Evolutionary conservation across 1,139 yeast species (phyloP).

Genomic region (Scheffersomyces segobiensis): DNA sequence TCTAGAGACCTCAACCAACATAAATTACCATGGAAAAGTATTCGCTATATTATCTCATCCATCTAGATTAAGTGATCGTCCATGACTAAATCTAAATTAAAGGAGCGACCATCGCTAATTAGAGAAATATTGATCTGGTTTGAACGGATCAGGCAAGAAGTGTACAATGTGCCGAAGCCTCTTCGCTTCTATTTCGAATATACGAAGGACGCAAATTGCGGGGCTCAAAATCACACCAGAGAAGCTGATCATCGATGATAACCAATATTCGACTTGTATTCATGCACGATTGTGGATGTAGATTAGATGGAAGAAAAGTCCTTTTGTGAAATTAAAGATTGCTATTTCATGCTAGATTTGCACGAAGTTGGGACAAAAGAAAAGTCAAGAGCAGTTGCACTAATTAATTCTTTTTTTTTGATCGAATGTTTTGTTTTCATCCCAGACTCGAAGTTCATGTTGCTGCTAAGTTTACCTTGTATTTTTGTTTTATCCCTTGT

Average conservation of each 20-base stretch:
- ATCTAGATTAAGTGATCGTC: neutral
- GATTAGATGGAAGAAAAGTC: neutral
- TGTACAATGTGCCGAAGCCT: neutral
- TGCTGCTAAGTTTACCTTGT: neutral
- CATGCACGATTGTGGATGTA: neutral
- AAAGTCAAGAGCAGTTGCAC: neutral
- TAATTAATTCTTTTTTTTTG: too few species aligned
- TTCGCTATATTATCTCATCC: neutral
- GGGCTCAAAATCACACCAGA: neutral
- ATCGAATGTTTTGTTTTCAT: neutral
- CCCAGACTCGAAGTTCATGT: neutral
- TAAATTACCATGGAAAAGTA: neutral
- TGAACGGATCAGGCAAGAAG: neutral
- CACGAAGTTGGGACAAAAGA: neutral
- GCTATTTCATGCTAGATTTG: neutral
- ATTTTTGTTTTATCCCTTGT: neutral
- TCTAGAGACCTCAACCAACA: neutral
- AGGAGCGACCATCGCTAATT: neutral
- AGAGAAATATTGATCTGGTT: neutral
- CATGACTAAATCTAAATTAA: neutral
- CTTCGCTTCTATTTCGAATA: neutral
- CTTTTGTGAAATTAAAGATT: neutral
- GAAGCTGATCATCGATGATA: neutral
- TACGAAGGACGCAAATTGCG: neutral
- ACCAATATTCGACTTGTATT: neutral